Base-by-base conservation (phyloP, 2,329 filamentous ascomycete genomes). In the Aspergillus versicolor region DNA sequence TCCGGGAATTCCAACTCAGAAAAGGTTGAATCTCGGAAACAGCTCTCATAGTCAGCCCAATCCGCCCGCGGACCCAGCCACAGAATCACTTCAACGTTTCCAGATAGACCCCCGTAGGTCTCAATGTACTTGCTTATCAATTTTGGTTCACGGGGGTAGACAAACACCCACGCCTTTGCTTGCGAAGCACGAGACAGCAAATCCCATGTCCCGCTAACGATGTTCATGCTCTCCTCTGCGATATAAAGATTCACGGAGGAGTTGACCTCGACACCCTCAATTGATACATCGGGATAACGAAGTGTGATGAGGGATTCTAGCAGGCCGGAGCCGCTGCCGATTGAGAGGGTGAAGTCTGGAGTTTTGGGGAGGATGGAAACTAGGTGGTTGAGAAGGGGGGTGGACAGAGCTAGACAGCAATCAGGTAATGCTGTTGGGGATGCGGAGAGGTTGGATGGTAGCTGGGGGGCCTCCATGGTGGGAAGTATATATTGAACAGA, bases 301-400 rank as follows among this genome's bases (percentile, higher is more conserved):
- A 67, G 48, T 17, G 71, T 55, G 24, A 82, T 67, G 5, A 79
- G 62, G 2, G 72, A 71, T 69, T 83, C 82, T 15, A 84, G 71
- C 7, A 83, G 71, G 22, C 82, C 82, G 43, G 71, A 78, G 45
- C 82, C 82, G 60, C 77, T 77, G 55, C 82, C 81, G 48, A 84
- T 74, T 2, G 78, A 81, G 40, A 81, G 65, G 13, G 68, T 70
- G 59, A 67, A 70, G n/a, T 9, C 27, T 9, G 70, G 68, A 11
- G 52, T 57, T 40, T 56, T 34, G 11, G 70, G 70, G 3, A 72
- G 67, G 19, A 67, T 43, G 1, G 43, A 48, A 27, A 59, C 43
- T 5, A 72, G 22, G 17, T 58, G 38, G 24, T 46, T 38, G 19
- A 68, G 45, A 4, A 72, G 51, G 21, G 61, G 61, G 27, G 37